These are phyloP conservation scores for Aaosphaeria pasadenensis DNA, from an alignment of 2,329 filamentous ascomycete genomes.

Conservation along the genomic window DNA sequence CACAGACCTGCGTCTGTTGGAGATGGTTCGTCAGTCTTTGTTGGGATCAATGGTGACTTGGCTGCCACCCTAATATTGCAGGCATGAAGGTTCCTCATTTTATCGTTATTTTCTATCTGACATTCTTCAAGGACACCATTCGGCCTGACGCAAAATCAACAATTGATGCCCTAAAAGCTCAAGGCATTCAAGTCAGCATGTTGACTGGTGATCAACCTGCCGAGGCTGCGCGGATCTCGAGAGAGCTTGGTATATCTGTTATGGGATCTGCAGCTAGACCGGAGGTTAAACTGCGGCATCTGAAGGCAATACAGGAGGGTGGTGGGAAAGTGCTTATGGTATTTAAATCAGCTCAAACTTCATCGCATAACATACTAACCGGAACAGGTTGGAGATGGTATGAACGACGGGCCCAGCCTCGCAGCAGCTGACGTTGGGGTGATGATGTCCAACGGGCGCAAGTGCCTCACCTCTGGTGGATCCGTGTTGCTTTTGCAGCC, in stretches of 20 bases:
- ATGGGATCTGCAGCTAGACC: conserved; percentile 3
- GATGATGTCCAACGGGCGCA: conserved; percentile 3
- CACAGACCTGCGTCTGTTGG: background rate
- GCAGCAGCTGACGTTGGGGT: conserved; percentile 5
- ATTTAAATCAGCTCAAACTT: background rate
- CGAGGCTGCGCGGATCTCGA: conserved; percentile 4
- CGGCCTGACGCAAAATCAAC: background rate
- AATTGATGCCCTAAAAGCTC: background rate
- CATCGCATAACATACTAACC: background rate
- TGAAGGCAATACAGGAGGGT: conserved; percentile 2
- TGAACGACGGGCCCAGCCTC: conserved; percentile 4
- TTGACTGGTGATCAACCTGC: conserved; percentile 2
- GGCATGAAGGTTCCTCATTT: background rate
- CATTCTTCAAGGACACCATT: background rate
- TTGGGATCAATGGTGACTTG: background rate
- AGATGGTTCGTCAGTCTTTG: background rate
- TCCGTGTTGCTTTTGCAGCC: conserved; percentile 1
- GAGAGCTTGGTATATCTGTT: conserved; percentile 2
- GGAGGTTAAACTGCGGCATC: conserved; percentile 2
- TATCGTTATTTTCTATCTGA: background rate
- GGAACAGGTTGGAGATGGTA: conserved; percentile 2
- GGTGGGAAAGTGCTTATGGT: conserved; percentile 5
- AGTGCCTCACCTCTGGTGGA: conserved; percentile 4
- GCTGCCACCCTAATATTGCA: background rate
- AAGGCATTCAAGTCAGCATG: conserved; percentile 3